Evolutionary conservation across 2,329 filamentous ascomycete genomes (phyloP), one percentile per base, ranked within the genome.

Genomic region (Madurella mycetomatis): DNA sequence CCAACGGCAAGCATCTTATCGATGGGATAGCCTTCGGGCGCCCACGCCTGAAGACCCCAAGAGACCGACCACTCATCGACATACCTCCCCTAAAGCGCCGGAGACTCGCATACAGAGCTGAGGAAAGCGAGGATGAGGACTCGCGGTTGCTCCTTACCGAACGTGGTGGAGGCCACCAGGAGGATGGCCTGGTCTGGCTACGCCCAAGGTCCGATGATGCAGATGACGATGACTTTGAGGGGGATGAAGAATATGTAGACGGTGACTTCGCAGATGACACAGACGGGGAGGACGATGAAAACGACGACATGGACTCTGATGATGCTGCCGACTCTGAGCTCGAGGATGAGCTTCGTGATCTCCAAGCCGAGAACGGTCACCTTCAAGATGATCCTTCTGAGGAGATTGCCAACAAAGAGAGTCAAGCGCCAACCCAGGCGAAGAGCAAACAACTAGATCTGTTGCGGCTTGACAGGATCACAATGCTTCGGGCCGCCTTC

Each of bases 1-100:
- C 74, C 1, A 87, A 90, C 68, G 92, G 92, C 4, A 86, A 79
- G 61, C 91, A 92, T 66, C 77, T 96, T 5, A 79, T 94, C 11
- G 92, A 97, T 67, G 92, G 92, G 3, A 76, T 96, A 17, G 82
- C 90, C 0, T 96, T 92, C 67, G 92, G 92, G 2, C 81, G 86
- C 56, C 85, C 87, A 1, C 84, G 84, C 65, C 72, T 92, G 9
- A 81, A 81, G 62, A 65, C 73, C 1, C 76, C 80, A 0, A 76
- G 77, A 8, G 77, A 78, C 54, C 80, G 90, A 45, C 90, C 90
- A 1, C 68, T 79, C 0, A 74, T 95, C 40, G 73, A 78, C 12
- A 88, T 95, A 15, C 88, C 88, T 0, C 85, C 90, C 1, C 79
- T 85, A 58, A 95, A 94, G 67, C 80, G 81, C 62, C 79, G 78